Evolutionary conservation across 1,139 yeast genomes (phyloP).

Genomic region (Taphrina pruni): DNA sequence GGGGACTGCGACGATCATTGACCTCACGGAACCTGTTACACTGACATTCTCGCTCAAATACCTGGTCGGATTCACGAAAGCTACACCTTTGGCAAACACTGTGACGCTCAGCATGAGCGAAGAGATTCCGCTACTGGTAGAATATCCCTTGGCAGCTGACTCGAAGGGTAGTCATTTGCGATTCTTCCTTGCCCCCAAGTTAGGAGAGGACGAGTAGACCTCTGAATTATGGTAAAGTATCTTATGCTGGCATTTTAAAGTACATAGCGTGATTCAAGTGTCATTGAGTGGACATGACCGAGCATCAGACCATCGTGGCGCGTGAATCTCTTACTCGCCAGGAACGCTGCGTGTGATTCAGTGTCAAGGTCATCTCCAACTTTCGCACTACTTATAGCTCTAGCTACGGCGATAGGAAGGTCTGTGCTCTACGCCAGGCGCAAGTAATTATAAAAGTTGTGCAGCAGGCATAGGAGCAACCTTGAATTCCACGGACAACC

Average conservation of each 20-base stretch:
- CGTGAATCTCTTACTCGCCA: neutral
- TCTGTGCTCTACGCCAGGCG: too few species aligned
- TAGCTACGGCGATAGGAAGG: neutral
- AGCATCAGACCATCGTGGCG: too few species aligned
- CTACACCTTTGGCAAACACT: slow-evolving; percentile 74
- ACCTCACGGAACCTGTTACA: slow-evolving; percentile 84
- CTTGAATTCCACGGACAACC: too few species aligned
- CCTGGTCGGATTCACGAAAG: slow-evolving; percentile 87
- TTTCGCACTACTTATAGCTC: too few species aligned
- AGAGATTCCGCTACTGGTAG: slow-evolving; percentile 92
- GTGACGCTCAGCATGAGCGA: slow-evolving; percentile 87
- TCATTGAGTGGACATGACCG: too few species aligned
- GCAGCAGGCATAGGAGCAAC: too few species aligned
- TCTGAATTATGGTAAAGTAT: neutral
- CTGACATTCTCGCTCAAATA: slow-evolving; percentile 91
- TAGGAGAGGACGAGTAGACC: slow-evolving; percentile 75
- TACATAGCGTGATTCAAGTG: neutral
- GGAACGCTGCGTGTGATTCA: neutral
- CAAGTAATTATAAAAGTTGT: too few species aligned
- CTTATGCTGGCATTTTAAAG: slow-evolving; percentile 15
- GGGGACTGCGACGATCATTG: slow-evolving; percentile 73
- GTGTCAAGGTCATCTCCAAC: neutral
- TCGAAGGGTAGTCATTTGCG: slow-evolving; percentile 86
- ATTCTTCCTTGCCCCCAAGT: slow-evolving; percentile 96
- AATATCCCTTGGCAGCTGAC: slow-evolving; percentile 65